A percentile compares a stretch with the other conserved stretches of the same genome.
phyloP scores from a whole-genome alignment of 2,329 filamentous ascomycete species.

The Cercospora zeae-maydis region DNA sequence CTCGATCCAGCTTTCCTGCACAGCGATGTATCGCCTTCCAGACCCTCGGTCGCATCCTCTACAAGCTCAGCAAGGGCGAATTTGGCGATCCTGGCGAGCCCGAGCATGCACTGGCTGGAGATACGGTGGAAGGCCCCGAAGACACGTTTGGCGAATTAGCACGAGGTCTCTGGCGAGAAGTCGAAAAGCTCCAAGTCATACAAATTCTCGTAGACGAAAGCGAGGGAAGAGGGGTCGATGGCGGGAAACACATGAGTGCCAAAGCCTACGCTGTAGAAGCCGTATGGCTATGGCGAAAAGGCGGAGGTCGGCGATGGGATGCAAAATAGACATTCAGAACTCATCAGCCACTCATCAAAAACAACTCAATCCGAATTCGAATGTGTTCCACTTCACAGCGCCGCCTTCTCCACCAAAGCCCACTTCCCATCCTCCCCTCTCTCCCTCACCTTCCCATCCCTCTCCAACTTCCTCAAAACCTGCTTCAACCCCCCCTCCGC shows the following conservation, averaged over 20 bases:
- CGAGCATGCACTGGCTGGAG: slow-evolving; percentile 16
- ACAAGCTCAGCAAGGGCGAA: slow-evolving; percentile 71
- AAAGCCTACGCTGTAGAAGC: slow-evolving; percentile 84
- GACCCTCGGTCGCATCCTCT: slow-evolving; percentile 80
- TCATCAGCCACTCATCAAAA: too few relatives aligned
- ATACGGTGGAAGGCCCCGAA: slow-evolving; percentile 43
- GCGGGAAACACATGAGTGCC: slow-evolving; percentile 67
- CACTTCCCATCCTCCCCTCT: slow-evolving; percentile 38
- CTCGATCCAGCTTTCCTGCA: slow-evolving; percentile 75
- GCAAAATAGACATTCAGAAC: slow-evolving; percentile 26
- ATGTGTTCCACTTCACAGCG: slow-evolving; percentile 6
- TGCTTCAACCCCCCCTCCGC: slow-evolving; percentile 73
- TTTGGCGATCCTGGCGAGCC: slow-evolving; percentile 54
- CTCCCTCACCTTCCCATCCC: slow-evolving; percentile 63
- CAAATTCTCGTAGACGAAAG: slow-evolving; percentile 75
- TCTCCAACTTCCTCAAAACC: slow-evolving; percentile 73
- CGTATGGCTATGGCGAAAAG: slow-evolving; percentile 80
- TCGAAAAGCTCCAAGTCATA: slow-evolving; percentile 73
- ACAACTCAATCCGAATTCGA: neutral
- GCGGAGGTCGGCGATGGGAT: slow-evolving; percentile 59
- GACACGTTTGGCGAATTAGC: slow-evolving; percentile 50
- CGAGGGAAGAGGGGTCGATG: slow-evolving; percentile 54
- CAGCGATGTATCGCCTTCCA: slow-evolving; percentile 92
- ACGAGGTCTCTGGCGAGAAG: slow-evolving; percentile 75
- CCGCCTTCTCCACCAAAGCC: slow-evolving; percentile 26